phyloP scores from a whole-genome alignment of 2,329 filamentous ascomycete genomes.

The Paramyrothecium roridum region DNA sequence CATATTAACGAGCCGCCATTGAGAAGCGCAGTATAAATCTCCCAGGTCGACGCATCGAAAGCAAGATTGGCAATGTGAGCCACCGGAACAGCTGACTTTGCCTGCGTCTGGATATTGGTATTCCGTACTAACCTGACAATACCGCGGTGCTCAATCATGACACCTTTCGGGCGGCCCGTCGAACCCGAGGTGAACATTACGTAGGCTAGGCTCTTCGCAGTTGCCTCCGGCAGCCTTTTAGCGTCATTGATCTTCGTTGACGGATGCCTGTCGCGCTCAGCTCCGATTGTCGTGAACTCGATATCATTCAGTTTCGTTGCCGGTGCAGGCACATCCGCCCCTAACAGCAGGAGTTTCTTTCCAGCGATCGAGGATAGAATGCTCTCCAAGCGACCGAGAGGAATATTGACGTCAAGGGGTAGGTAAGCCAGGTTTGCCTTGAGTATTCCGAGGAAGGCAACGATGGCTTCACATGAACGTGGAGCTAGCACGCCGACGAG shows the following conservation, averaged over 20 bases:
- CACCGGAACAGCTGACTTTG: background rate
- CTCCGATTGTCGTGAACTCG: constrained; percentile 8
- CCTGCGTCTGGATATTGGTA: background rate
- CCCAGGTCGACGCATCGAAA: constrained; percentile 14
- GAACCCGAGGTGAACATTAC: constrained; percentile 19
- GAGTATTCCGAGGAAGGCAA: constrained; percentile 56
- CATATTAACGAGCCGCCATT: constrained; percentile 9
- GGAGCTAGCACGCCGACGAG: constrained; percentile 14
- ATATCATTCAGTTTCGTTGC: constrained; percentile 1
- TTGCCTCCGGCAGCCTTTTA: background rate
- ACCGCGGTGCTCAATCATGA: background rate
- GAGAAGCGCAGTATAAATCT: constrained; percentile 13
- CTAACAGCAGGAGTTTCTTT: constrained; percentile 10
- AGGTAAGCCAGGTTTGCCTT: constrained; percentile 36
- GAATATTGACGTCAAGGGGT: constrained; percentile 13
- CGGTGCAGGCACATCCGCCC: constrained; percentile 2
- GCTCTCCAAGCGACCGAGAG: constrained; percentile 10
- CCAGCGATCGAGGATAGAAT: constrained; percentile 11
- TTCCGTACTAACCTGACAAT: constrained; percentile 1
- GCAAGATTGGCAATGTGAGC: constrained; percentile 14
- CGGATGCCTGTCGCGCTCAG: background rate
- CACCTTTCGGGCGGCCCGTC: constrained; percentile 17
- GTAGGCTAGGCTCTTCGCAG: constrained; percentile 11
- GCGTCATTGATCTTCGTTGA: background rate
- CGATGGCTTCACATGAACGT: constrained; percentile 10